Conservation (phyloP, 441 rosid genomes). For the Syzygium syzygioides region DNA sequence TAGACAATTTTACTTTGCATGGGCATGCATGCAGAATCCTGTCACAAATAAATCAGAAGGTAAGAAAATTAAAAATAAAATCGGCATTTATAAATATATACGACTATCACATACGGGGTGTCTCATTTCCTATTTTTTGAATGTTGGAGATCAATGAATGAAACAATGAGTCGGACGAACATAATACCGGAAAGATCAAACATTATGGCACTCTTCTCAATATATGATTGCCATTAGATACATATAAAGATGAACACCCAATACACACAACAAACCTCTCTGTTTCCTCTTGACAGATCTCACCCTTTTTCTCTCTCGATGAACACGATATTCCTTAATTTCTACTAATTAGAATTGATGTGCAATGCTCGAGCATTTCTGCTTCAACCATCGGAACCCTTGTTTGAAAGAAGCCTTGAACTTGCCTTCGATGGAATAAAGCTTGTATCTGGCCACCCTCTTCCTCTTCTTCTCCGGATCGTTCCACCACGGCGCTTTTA, state of each 20-base stretch:
- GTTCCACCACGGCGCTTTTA: constrained; percentile 38
- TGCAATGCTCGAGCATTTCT: constrained; percentile 36
- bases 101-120: neutral
- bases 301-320: too few relatives aligned
- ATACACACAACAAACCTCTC: too few relatives aligned
- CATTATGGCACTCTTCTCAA: too few relatives aligned
- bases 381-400: constrained; percentile 51
- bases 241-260: too few relatives aligned
- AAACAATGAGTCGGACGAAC: neutral
- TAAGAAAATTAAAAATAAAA: neutral
- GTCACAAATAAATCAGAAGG: neutral
- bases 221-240: too few relatives aligned
- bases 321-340: neutral
- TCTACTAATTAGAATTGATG: constrained; percentile 9
- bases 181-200: neutral
- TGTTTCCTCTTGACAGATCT: too few relatives aligned
- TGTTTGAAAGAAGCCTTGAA: constrained; percentile 37
- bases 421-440: constrained; percentile 48
- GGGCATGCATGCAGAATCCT: neutral
- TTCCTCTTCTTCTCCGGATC: constrained; percentile 43
- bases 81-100: neutral
- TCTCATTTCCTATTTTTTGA: neutral
- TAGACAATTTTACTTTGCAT: neutral
- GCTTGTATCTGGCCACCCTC: constrained; percentile 47
- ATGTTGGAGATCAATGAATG: neutral